Conservation (phyloP, 2,329 filamentous ascomycete species). For the Corinectria fuckeliana region DNA sequence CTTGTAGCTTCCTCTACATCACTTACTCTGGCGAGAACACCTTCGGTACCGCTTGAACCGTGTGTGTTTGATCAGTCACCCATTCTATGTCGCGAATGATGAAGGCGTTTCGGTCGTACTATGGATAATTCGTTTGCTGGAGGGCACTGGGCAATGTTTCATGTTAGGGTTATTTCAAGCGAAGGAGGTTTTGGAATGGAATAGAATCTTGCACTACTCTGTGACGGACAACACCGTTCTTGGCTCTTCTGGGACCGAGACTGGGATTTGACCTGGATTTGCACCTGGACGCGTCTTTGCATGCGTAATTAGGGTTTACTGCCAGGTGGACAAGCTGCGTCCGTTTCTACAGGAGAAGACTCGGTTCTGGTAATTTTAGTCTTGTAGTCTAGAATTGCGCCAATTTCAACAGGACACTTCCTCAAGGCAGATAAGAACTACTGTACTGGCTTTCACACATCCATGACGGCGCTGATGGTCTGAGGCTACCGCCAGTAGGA, state of each 20-base stretch:
- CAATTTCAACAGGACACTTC: not conserved
- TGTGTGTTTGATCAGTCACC: conserved; percentile 27
- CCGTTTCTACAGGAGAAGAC: conserved; percentile 6
- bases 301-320: not conserved
- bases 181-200: conserved; percentile 24
- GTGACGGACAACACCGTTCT: conserved; percentile 14
- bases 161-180: conserved; percentile 33
- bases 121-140: conserved; percentile 37
- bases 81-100: conserved; percentile 38
- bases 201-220: conserved; percentile 31
- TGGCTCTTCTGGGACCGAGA: conserved; percentile 1
- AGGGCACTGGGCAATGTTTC: conserved; percentile 37
- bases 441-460: not conserved
- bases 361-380: conserved; percentile 9
- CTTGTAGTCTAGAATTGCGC: conserved; percentile 6
- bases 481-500: not conserved
- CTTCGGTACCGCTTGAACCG: conserved; percentile 66
- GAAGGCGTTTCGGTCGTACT: conserved; percentile 46
- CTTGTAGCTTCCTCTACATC: conserved; percentile 89
- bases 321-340: conserved; percentile 1
- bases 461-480: no score
- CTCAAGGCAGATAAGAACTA: not conserved
- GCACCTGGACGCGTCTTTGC: not conserved
- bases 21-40: conserved; percentile 99
- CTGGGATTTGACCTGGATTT: not conserved